Percentiles rank a stretch among this genome's conserved stretches.
phyloP scores from a whole-genome alignment of 345 rosid genomes.

The Euphorbia lathyris region DNA sequence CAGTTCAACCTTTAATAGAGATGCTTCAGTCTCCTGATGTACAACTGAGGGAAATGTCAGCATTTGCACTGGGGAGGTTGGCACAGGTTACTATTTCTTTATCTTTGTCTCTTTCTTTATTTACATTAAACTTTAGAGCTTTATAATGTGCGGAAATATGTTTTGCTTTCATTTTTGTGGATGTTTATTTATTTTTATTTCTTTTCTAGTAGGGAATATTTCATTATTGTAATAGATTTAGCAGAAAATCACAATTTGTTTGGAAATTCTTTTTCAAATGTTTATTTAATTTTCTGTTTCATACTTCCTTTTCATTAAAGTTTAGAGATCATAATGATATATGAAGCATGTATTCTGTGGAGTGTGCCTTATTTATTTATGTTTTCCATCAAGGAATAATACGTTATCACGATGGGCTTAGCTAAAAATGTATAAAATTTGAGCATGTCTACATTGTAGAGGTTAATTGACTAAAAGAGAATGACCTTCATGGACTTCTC shows the following conservation, averaged over 20 bases:
- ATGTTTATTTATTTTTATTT: not conserved
- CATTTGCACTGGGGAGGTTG: slow-evolving; percentile 98
- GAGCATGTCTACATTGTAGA: not conserved
- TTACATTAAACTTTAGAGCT: not conserved
- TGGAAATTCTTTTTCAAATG: too few relatives aligned
- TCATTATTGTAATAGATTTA: not conserved
- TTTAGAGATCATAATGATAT: not conserved
- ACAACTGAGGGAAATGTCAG: slow-evolving; percentile 97
- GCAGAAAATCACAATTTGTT: not conserved
- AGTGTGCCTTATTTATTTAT: not conserved
- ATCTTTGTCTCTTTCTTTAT: not conserved
- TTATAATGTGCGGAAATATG: not conserved
- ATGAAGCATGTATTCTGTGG: not conserved
- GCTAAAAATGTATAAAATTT: not conserved
- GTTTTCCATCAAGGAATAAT: not conserved
- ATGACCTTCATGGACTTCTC: not conserved
- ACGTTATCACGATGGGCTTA: not conserved
- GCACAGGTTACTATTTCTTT: slow-evolving; percentile 68
- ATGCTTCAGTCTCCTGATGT: slow-evolving; percentile 90
- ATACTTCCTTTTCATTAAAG: not conserved
- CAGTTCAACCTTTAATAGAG: slow-evolving; percentile 86
- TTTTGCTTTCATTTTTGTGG: not conserved
- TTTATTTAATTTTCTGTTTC: not conserved
- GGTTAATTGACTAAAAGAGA: not conserved
- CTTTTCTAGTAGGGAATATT: not conserved